These are phyloP conservation scores for Auriscalpium orientale DNA, from an alignment of 768 basidiomycete genomes.

Conservation along the genomic window DNA sequence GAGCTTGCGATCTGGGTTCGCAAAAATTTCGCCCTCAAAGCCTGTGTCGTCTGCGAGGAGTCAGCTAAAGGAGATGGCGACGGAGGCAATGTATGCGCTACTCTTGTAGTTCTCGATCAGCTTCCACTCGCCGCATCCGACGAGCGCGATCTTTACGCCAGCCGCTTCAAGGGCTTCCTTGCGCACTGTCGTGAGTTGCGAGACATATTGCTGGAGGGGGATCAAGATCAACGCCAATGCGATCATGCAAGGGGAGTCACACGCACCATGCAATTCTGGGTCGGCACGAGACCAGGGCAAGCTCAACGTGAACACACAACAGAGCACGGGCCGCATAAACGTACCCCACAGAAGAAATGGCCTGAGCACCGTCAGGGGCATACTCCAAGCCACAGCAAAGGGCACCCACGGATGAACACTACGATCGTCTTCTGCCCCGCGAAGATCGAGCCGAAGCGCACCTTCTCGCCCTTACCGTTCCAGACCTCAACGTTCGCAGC, in stretches of 20 bases:
- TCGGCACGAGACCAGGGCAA: background rate
- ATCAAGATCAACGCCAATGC: background rate
- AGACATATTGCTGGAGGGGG: slow-evolving; percentile 10
- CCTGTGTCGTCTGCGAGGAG: slow-evolving; percentile 1
- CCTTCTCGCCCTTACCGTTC: slow-evolving; percentile 1
- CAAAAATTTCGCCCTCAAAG: slow-evolving; percentile 11
- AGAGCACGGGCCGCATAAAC: background rate
- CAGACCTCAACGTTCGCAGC: slow-evolving; percentile 4
- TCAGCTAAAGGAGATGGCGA: background rate
- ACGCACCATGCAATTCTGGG: slow-evolving; percentile 7
- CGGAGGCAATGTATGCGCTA: background rate
- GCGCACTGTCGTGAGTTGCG: slow-evolving; percentile 7
- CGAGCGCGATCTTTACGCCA: slow-evolving; percentile 1
- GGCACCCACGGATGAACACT: slow-evolving; percentile 9
- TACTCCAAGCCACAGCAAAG: background rate
- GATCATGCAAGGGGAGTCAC: background rate
- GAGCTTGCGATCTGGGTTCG: slow-evolving; percentile 12
- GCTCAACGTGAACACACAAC: no score
- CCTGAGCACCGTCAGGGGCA: background rate
- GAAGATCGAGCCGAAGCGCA: slow-evolving; percentile 10
- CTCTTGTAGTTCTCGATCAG: slow-evolving; percentile 13
- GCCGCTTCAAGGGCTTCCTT: slow-evolving; percentile 8
- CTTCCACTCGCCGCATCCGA: slow-evolving; percentile 13
- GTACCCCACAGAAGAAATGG: slow-evolving; percentile 14
- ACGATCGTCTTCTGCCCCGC: slow-evolving; percentile 6